Evolutionary conservation across 768 basidiomycete species (phyloP).

Genomic region (Naganishia antarctica): DNA sequence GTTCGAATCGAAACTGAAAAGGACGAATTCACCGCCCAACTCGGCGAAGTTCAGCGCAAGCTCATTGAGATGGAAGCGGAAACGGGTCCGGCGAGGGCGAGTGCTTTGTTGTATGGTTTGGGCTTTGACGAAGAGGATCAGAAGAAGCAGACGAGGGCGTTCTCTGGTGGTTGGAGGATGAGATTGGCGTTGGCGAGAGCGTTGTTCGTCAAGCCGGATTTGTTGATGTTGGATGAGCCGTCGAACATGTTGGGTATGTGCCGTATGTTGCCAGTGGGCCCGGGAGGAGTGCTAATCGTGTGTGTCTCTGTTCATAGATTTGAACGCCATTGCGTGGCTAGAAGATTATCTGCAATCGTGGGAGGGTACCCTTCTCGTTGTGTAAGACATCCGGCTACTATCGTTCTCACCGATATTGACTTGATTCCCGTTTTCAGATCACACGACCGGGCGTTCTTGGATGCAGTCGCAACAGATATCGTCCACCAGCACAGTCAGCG

Average conservation of each 20-base stretch:
- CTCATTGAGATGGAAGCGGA: constrained; percentile 98
- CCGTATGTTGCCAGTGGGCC: not conserved
- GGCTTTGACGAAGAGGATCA: constrained; percentile 90
- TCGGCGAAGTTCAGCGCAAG: constrained; percentile 83
- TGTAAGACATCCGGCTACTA: constrained; percentile 56
- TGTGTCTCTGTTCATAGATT: too few relatives aligned
- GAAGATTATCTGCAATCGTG: constrained; percentile 97
- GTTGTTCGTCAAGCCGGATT: constrained; percentile 78
- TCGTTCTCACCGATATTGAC: not conserved
- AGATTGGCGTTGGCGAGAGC: constrained; percentile 90
- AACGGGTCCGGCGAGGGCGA: constrained; percentile 90
- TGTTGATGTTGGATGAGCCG: constrained; percentile 83
- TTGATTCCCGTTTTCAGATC: constrained; percentile 56
- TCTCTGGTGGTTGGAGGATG: constrained; percentile 97
- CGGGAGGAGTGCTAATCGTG: too few relatives aligned
- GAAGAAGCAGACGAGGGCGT: constrained; percentile 70
- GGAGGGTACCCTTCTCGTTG: constrained; percentile 84
- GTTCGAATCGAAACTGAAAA: constrained; percentile 51
- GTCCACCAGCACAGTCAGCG: constrained; percentile 87
- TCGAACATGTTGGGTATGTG: constrained; percentile 75
- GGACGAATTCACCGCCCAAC: constrained; percentile 72
- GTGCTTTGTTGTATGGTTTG: constrained; percentile 80
- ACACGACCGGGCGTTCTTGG: constrained; percentile 95
- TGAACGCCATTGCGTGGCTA: constrained; percentile 94
- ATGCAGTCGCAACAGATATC: constrained; percentile 95